Base-by-base conservation (phyloP, 129 eudicot species). In the Heracleum sosnowskyi region DNA sequence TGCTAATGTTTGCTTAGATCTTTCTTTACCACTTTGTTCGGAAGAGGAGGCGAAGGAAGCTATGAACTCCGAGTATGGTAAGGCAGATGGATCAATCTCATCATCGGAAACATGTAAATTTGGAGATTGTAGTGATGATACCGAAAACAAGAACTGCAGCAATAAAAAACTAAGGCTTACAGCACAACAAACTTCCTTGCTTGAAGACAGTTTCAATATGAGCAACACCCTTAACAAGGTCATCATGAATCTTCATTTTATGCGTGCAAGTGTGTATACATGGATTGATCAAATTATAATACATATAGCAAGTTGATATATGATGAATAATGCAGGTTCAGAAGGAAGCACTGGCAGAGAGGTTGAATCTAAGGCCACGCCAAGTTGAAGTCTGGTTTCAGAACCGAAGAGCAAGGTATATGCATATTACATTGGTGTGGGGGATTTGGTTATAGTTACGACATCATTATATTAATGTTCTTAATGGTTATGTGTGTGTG, bases 371-470 rank as follows among this genome's bases (percentile, higher is more conserved):
- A 12, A 76, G 70, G 79, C 71, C 79, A 26, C 51, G 79, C 17
- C 79, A 76, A 37, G 79, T 76, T 53, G 79, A 76, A 57, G 79
- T 76, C 18, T 76, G 79, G 79, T 76, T 76, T 1, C 79, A 76
- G 13, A 76, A 76, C 47, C 62, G 79, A 35, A 76, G 79, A 55
- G 70, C 79, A 36, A 76, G 79, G 79, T 55, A 39, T 22, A 39
- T 51, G 31, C 62, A 17, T 66, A 15, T 64, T 16, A 7, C 40
- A 72, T 29, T 35, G 34, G 16, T 66, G 33, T n/a, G 34, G 31
- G 3, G 17, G 10, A 4, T 66, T 66, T 66, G 39, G 39, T 29
- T 66, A 66, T 28, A 17, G 24, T 64, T 31, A 9, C 24, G 11
- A 66, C 22, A 31, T 31, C 20, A 33, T 11, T 66, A 28, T 66